Evolutionary conservation across 2,329 filamentous ascomycete genomes (phyloP).

Genomic region (Lachnellula occidentalis): DNA sequence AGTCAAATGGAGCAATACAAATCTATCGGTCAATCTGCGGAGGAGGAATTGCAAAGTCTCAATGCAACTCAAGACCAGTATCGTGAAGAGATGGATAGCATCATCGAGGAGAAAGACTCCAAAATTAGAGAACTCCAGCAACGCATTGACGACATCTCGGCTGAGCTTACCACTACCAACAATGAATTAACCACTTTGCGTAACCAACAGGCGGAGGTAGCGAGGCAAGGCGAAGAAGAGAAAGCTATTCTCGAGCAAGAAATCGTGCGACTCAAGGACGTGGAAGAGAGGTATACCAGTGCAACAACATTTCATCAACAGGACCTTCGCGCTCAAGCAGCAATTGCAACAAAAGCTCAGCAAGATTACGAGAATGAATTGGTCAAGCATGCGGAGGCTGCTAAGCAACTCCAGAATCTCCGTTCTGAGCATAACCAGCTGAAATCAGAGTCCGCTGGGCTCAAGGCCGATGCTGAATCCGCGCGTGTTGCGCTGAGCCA

Average conservation of each 20-base stretch:
- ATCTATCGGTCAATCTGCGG: conserved; percentile 76
- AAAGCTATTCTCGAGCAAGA: conserved; percentile 75
- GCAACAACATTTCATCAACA: conserved; percentile 82
- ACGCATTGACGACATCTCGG: conserved; percentile 75
- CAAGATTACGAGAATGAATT: conserved; percentile 94
- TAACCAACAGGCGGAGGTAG: conserved; percentile 71
- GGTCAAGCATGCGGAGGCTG: conserved; percentile 92
- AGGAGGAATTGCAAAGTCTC: conserved; percentile 78
- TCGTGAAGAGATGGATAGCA: conserved; percentile 74
- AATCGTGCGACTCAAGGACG: conserved; percentile 74
- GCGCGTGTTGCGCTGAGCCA: conserved; percentile 73
- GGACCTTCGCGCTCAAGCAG: conserved; percentile 86
- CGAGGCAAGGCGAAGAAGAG: conserved; percentile 70
- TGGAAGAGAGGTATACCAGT: conserved; percentile 72
- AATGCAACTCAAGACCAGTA: conserved; percentile 80
- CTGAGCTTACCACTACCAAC: conserved; percentile 77
- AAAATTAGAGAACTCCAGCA: conserved; percentile 78
- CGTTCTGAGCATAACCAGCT: conserved; percentile 77
- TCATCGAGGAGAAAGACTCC: conserved; percentile 70
- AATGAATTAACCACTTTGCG: conserved; percentile 75
- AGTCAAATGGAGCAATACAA: conserved; percentile 83
- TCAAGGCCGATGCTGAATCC: conserved; percentile 78
- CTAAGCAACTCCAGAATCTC: conserved; percentile 72
- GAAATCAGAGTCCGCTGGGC: conserved; percentile 69
- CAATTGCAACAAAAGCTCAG: conserved; percentile 88